Conservation (phyloP, 768 basidiomycete genomes). For the Tricholoma sp. region DNA sequence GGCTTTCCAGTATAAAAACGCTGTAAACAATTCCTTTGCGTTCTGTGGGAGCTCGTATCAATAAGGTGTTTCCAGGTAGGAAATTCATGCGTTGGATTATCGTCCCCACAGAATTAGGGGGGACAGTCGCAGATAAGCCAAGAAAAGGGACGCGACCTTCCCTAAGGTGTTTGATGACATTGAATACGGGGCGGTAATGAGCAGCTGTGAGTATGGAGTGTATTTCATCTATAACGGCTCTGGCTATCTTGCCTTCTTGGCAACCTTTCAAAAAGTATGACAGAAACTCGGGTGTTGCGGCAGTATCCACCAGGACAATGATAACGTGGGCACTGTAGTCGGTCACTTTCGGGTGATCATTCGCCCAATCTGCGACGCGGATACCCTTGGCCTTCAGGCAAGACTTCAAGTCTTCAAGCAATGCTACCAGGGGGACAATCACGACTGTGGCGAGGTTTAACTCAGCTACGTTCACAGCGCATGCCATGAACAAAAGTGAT, state of each 20-base stretch:
- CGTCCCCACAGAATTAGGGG: not conserved
- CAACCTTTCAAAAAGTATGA: not conserved
- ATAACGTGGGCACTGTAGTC: not conserved
- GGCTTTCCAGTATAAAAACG: not conserved
- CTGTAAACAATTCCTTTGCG: not conserved
- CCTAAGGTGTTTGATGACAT: not conserved
- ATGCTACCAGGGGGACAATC: not conserved
- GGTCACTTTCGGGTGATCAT: not conserved
- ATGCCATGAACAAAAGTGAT: not conserved
- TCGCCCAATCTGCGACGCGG: not conserved
- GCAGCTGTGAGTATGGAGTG: not conserved
- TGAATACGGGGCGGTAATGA: not conserved
- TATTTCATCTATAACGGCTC: not conserved
- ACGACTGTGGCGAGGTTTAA: not conserved
- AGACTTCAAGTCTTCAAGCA: not conserved
- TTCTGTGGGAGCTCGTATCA: not conserved
- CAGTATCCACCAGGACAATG: not conserved
- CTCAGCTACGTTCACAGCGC: not conserved
- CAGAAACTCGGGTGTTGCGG: not conserved
- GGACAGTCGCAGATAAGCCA: not conserved
- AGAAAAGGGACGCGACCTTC: not conserved
- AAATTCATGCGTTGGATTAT: not conserved
- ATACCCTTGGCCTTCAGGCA: not conserved
- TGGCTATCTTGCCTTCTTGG: not conserved
- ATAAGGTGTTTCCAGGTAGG: not conserved